phyloP scores from a whole-genome alignment of 768 basidiomycete genomes.

The Rhizopogon roseolus region DNA sequence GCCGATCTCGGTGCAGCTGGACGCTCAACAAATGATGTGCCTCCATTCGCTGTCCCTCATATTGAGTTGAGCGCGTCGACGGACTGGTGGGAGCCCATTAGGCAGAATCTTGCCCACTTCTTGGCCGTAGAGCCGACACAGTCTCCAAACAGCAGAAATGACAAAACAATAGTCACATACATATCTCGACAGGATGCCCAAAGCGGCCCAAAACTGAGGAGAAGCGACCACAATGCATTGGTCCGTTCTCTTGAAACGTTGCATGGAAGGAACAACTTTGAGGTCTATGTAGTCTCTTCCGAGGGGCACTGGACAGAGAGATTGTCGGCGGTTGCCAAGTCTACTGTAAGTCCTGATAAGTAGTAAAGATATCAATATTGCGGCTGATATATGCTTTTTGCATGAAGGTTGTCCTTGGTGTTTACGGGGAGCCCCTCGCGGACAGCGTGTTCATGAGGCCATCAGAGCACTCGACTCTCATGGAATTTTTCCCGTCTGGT shows the following conservation, averaged over 20 bases:
- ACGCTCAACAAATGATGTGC: slow-evolving; percentile 20
- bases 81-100: slow-evolving; percentile 69
- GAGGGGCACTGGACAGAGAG: slow-evolving; percentile 54
- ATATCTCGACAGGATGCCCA: slow-evolving; percentile 55
- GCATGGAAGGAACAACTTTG: slow-evolving; percentile 45
- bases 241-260: slow-evolving; percentile 53
- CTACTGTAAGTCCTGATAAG: slow-evolving; percentile 45
- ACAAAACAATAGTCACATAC: slow-evolving; percentile 58
- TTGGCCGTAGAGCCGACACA: slow-evolving; percentile 28
- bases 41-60: slow-evolving; percentile 34
- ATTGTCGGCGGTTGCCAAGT: slow-evolving; percentile 60
- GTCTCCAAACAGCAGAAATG: slow-evolving; percentile 12
- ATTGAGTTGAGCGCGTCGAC: slow-evolving; percentile 39
- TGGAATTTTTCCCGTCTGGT: slow-evolving; percentile 75
- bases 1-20: slow-evolving; percentile 70
- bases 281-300: slow-evolving; percentile 50
- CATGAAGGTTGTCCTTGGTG: slow-evolving; percentile 54
- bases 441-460: slow-evolving; percentile 70
- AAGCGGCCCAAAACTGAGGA: slow-evolving; percentile 44
- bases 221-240: slow-evolving; percentile 56
- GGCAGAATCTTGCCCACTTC: slow-evolving; percentile 37
- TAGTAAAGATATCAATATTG: slow-evolving; percentile 6
- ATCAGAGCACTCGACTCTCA: slow-evolving; percentile 52
- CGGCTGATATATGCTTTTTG: slow-evolving; percentile 3
- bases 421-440: slow-evolving; percentile 55